These are phyloP conservation scores for Russula abietina DNA, from an alignment of 768 basidiomycete species.

Conservation along the genomic window DNA sequence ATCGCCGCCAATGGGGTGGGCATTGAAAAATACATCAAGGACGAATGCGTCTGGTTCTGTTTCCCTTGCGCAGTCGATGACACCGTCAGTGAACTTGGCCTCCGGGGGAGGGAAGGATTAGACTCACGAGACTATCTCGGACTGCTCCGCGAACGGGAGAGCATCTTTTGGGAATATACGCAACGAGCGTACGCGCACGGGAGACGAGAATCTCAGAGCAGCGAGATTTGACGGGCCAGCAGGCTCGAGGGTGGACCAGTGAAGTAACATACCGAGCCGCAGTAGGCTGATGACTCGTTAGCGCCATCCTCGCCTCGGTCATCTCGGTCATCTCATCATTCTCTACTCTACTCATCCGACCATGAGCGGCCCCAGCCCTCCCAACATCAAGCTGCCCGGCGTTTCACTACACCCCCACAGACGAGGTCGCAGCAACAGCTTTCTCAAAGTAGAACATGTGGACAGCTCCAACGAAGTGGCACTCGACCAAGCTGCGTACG, in stretches of 20 bases:
- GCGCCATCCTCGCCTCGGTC: too few species aligned
- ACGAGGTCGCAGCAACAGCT: constrained; percentile 59
- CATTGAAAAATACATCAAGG: constrained; percentile 71
- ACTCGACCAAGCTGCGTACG: constrained; percentile 73
- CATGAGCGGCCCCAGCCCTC: constrained; percentile 15
- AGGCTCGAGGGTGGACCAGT: constrained; percentile 62
- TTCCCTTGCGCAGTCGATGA: constrained; percentile 36
- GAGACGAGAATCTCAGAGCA: constrained; percentile 63
- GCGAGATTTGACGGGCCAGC: constrained; percentile 52
- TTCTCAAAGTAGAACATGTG: constrained; percentile 83
- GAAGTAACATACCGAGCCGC: constrained; percentile 34
- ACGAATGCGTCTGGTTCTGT: constrained; percentile 73
- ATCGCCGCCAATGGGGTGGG: constrained; percentile 44
- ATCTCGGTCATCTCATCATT: too few species aligned
- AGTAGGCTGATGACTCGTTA: too few species aligned
- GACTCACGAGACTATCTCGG: constrained; percentile 58
- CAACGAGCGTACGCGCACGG: constrained; percentile 62
- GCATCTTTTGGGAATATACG: constrained; percentile 63
- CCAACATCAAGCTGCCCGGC: constrained; percentile 17
- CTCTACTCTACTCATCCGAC: neutral
- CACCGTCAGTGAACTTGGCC: constrained; percentile 1
- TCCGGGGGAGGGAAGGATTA: neutral
- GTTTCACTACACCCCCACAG: constrained; percentile 21
- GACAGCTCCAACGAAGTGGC: constrained; percentile 68
- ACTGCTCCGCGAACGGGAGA: constrained; percentile 53